Evolutionary conservation across 1,139 yeast species (phyloP), one percentile per base, ranked within the genome.

Genomic region (Yamadazyma dushanensis): DNA sequence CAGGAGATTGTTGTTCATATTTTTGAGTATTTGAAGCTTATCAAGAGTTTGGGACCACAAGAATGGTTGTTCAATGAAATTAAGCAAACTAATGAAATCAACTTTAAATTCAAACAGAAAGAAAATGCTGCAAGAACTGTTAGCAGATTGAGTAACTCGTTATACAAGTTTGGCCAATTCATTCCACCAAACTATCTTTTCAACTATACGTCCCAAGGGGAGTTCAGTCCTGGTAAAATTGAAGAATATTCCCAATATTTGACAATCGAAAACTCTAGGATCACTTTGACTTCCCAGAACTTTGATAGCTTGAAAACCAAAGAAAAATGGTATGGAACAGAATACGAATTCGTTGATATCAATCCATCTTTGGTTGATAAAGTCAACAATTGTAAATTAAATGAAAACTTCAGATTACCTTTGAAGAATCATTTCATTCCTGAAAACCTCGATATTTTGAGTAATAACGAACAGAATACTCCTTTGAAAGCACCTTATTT

Each of bases 271-370:
- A 88, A 85, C 49, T 76, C 83, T 46, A 72, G 90, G 44, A 66
- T 78, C 8, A 66, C 73, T 24, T 56, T 90, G 27, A 67, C 81
- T 8, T 73, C 85, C 0, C 79, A 76, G 46, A 60, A 61, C 6
- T 59, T 76, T 20, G 56, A 62, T 3, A 61, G 67, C 33, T 38
- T 46, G 14, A 44, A 61, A 15, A 16, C 29, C 3, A 66, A 51
- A 11, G 98, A 92, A 57, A 70, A 77, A 50, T 90, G 96, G 96
- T 92, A 92, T 53, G 96, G 95, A 4, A 88, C 97, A 1, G 83
- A 84, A 46, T 86, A 88, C 53, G 62, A 75, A 3, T 59, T 73
- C 29, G 69, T 64, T 14, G 63, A 66, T 11, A 56, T 87, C 16
- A 63, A 77, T 2, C 27, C 46, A 0, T 61, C 60, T 0, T 59